Conservation (phyloP, 2,329 filamentous ascomycete genomes). For the Aureobasidium leucospermi region DNA sequence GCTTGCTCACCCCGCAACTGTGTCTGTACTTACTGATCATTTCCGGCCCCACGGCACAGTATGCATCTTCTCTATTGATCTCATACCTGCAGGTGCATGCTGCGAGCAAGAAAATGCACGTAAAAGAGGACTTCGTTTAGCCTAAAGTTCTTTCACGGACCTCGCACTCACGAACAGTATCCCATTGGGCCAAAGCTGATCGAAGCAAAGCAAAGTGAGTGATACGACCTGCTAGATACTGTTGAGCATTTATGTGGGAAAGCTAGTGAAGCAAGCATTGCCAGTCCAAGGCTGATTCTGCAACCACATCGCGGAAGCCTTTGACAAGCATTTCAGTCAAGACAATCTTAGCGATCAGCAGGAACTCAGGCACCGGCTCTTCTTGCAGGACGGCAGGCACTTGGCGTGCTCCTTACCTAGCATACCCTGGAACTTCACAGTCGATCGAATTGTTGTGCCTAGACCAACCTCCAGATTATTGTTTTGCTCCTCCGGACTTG, state of each 20-base stretch:
- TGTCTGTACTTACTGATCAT: neutral
- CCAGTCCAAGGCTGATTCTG: neutral
- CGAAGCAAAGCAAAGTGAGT: too few relatives aligned
- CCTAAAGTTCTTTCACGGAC: neutral
- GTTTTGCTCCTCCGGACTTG: neutral
- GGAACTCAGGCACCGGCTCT: neutral
- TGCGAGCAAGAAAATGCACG: neutral
- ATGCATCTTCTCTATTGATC: neutral
- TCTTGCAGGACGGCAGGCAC: neutral
- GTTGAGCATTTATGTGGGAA: too few relatives aligned
- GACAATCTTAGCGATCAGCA: neutral
- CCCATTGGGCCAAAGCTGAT: too few relatives aligned
- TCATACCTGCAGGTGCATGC: neutral
- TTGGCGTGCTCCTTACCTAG: too few relatives aligned
- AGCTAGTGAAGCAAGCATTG: too few relatives aligned
- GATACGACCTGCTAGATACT: too few relatives aligned
- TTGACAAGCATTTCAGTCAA: neutral
- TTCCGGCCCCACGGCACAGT: slow-evolving; percentile 8
- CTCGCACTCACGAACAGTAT: neutral
- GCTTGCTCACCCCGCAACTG: neutral
- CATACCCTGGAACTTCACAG: too few relatives aligned
- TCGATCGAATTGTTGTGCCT: too few relatives aligned
- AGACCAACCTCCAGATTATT: neutral
- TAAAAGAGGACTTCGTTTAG: neutral
- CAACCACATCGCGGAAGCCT: neutral